Conservation (phyloP, 345 rosid genomes). For the Excoecaria agallocha region DNA sequence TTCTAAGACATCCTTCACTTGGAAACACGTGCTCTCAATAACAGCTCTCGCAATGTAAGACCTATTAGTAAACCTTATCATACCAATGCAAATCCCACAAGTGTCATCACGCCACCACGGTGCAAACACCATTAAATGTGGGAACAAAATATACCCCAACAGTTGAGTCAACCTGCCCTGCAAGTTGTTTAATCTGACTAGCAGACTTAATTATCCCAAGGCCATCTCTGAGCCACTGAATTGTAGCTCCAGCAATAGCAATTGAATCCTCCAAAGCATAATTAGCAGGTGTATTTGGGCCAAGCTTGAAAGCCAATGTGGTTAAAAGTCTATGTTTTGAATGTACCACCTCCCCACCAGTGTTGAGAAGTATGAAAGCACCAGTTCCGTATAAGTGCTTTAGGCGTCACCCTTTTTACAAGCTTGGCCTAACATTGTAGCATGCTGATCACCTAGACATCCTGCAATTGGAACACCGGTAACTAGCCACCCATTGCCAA, state of each 20-base stretch:
- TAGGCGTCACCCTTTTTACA: conserved; percentile 89
- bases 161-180: conserved; percentile 59
- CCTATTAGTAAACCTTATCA: conserved; percentile 81
- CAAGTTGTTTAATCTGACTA: conserved; percentile 68
- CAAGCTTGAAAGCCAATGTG: conserved; percentile 86
- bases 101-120: conserved; percentile 99
- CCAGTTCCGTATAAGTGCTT: conserved; percentile 95
- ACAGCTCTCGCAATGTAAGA: conserved; percentile 91
- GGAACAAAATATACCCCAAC: conserved; percentile 96
- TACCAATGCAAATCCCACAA: conserved; percentile 84
- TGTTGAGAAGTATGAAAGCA: conserved; percentile 90
- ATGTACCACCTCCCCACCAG: conserved; percentile 56
- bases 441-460: conserved; percentile 94
- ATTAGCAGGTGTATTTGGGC: conserved; percentile 67
- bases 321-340: conserved; percentile 82
- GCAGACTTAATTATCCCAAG: conserved; percentile 68
- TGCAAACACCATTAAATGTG: conserved; percentile 94
- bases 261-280: conserved; percentile 94
- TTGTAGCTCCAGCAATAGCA: conserved; percentile 96
- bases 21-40: conserved; percentile 95
- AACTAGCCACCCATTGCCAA: conserved; percentile 81
- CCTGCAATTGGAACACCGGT: conserved; percentile 78
- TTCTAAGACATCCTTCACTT: conserved; percentile 85
- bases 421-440: conserved; percentile 93
- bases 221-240: conserved; percentile 93